phyloP scores from a whole-genome alignment of 371 early-diverging fungal genomes.

The Conidiobolus incongruus region DNA sequence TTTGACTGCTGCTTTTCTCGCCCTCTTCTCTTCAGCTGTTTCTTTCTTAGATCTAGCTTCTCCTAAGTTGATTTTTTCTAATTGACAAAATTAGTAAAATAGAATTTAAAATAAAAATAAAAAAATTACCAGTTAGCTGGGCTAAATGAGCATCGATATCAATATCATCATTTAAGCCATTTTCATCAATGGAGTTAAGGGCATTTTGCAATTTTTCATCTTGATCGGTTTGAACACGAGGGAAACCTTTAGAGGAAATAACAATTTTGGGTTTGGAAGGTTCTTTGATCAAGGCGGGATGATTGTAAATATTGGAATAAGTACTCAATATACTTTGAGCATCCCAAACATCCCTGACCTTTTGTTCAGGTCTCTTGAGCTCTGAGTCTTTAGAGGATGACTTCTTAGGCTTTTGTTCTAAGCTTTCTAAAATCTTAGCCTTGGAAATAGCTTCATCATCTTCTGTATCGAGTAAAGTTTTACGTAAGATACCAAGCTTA shows the following conservation, averaged over 20 bases:
- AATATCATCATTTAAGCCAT: no score
- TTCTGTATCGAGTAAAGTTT: conserved; percentile 16
- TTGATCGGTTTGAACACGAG: conserved; percentile 11
- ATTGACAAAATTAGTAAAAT: no score
- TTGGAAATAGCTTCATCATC: conserved; percentile 10
- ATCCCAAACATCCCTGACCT: conserved; percentile 46
- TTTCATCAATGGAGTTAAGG: no score
- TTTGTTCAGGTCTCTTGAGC: conserved; percentile 20
- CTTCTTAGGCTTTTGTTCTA: conserved; percentile 6
- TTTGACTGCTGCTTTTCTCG: no score
- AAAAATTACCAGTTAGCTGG: no score
- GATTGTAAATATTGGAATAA: conserved; percentile 66
- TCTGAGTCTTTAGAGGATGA: conserved; percentile 12
- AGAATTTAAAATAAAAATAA: no score
- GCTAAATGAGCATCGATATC: no score
- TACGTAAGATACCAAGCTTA: conserved; percentile 43
- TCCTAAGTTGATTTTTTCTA: no score
- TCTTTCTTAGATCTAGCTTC: no score
- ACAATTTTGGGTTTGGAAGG: conserved; percentile 18
- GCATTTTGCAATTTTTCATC: no score
- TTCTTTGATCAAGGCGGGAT: conserved; percentile 43
- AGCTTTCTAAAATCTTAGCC: conserved; percentile 6
- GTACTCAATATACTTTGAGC: conserved; percentile 56
- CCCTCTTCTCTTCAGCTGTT: no score
- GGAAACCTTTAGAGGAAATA: conserved; percentile 34